Conservation (phyloP, 2,329 filamentous ascomycete species). For the Claviceps maximensis region DNA sequence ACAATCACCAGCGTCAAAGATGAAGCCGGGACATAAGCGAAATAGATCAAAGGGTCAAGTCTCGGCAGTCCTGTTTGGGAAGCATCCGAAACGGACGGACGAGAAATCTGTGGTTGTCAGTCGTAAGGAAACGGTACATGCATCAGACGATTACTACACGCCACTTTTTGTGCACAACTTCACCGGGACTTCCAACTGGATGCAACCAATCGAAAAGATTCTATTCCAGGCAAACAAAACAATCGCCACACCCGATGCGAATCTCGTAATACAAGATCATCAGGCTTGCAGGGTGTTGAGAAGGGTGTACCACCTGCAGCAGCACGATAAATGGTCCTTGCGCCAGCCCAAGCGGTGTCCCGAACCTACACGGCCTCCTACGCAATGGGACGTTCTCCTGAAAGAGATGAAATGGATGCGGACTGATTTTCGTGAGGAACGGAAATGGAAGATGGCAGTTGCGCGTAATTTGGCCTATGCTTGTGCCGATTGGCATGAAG, state of each 20-base stretch:
- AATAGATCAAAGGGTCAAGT: conserved; percentile 51
- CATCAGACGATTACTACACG: conserved; percentile 50
- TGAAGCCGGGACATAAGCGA: conserved; percentile 29
- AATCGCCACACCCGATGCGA: conserved; percentile 71
- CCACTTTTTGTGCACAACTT: conserved; percentile 48
- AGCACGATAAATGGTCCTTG: conserved; percentile 83
- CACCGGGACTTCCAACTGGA: conserved; percentile 41
- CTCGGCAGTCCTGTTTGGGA: conserved; percentile 68
- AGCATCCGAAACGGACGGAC: conserved; percentile 38
- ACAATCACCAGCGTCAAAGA: conserved; percentile 26
- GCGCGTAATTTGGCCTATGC: conserved; percentile 69
- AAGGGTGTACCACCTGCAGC: conserved; percentile 80
- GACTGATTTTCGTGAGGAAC: conserved; percentile 86
- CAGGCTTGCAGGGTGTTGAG: conserved; percentile 79
- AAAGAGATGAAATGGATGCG: conserved; percentile 97
- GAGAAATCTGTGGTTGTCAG: conserved; percentile 32
- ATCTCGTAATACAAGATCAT: conserved; percentile 70
- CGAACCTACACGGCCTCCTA: conserved; percentile 63
- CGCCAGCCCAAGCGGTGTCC: conserved; percentile 74
- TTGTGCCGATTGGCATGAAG: conserved; percentile 70
- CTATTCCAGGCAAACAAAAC: conserved; percentile 80
- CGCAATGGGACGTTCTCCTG: conserved; percentile 77
- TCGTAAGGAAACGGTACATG: conserved; percentile 28
- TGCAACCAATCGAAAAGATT: conserved; percentile 55
- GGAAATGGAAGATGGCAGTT: conserved; percentile 80